Percentiles rank a stretch among this genome's conserved stretches.
These are phyloP conservation scores for Lachnum nothofagi DNA, from an alignment of 2,329 filamentous ascomycete genomes.

Conservation along the genomic window DNA sequence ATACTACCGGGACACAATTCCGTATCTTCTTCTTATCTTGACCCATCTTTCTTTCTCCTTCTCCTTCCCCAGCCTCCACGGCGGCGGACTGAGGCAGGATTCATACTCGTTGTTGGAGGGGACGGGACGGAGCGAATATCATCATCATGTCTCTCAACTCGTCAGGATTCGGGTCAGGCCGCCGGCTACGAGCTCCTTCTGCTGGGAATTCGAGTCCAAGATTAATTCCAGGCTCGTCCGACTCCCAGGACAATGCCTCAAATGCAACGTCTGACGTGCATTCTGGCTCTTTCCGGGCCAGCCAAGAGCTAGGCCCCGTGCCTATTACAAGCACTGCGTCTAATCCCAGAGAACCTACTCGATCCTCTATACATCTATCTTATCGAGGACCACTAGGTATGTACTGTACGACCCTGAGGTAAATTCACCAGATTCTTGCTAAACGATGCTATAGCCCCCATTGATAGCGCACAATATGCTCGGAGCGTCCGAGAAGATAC, in stretches of 20 bases:
- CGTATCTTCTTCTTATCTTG: too few relatives aligned
- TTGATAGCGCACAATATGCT: conserved; percentile 69
- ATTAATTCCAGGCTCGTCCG: conserved; percentile 23
- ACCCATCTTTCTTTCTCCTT: too few relatives aligned
- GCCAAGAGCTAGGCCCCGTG: conserved; percentile 10
- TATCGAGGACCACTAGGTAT: conserved; percentile 55
- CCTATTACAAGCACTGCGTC: conserved; percentile 18
- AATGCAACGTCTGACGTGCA: conserved; percentile 16
- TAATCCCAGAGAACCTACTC: conserved; percentile 58
- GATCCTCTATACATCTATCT: conserved; percentile 66
- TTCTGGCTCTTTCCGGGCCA: conserved; percentile 24
- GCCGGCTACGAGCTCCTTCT: conserved; percentile 21
- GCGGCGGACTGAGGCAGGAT: neutral
- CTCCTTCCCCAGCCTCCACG: neutral
- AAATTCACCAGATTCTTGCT: conserved; percentile 2
- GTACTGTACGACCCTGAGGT: conserved; percentile 15
- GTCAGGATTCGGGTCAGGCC: conserved; percentile 14
- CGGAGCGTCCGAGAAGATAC: conserved; percentile 80
- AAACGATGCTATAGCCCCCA: conserved; percentile 38
- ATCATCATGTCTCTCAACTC: conserved; percentile 25
- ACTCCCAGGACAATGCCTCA: conserved; percentile 17
- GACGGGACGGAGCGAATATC: too few relatives aligned
- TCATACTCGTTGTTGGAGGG: neutral
- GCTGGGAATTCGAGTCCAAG: conserved; percentile 26
- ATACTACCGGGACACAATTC: too few relatives aligned